These are phyloP conservation scores for Discostella stelligeroides DNA, from an alignment of 108 stramenopile genomes.

Conservation along the genomic window DNA sequence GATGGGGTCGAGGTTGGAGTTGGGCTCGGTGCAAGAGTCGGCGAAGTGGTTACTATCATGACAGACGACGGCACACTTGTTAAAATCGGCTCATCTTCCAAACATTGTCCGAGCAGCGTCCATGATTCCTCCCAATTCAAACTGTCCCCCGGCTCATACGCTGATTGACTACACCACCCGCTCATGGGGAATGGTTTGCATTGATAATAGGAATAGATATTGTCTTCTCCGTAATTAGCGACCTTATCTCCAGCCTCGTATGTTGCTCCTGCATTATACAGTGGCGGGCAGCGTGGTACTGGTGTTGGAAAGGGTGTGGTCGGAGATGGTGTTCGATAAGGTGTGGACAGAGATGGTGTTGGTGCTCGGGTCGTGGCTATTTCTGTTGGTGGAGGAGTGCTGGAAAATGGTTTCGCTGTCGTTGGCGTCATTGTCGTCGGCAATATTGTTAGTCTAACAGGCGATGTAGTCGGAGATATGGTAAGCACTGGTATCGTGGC, in stretches of 20 bases:
- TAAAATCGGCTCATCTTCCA: background rate
- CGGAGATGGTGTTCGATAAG: too few species aligned
- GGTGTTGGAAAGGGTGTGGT: too few species aligned
- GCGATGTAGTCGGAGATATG: too few species aligned
- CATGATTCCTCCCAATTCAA: conserved; percentile 38
- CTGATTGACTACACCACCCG: conserved; percentile 33
- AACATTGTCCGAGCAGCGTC: conserved; percentile 39
- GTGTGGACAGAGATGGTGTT: too few species aligned
- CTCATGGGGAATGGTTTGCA: conserved; percentile 34
- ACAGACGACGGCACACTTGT: background rate
- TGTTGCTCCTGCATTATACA: conserved; percentile 8
- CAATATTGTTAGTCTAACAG: background rate
- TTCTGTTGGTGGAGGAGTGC: background rate
- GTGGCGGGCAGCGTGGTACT: conserved; percentile 5
- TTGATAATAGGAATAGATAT: conserved; percentile 15
- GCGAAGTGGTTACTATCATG: background rate
- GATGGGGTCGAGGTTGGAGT: background rate
- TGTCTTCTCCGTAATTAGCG: background rate
- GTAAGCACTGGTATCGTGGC: background rate
- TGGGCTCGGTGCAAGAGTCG: background rate
- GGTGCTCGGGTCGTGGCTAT: background rate
- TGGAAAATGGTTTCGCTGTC: background rate
- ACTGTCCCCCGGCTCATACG: conserved; percentile 45
- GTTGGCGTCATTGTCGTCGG: too few species aligned
- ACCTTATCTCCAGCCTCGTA: conserved; percentile 31